Base-by-base conservation (phyloP, 768 basidiomycete species). In the Psilocybe sp. region DNA sequence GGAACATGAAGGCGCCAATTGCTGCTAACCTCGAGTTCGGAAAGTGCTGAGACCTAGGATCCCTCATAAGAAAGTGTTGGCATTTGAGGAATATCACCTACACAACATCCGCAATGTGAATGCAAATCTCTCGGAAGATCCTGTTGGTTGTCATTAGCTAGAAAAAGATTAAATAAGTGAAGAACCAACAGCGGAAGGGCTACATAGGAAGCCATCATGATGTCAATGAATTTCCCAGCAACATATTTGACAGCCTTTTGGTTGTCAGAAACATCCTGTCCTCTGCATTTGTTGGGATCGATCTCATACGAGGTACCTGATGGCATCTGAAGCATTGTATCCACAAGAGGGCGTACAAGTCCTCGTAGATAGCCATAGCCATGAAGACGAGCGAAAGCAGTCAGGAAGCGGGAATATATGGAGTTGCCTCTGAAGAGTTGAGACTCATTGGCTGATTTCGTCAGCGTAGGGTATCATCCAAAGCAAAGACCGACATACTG, bases 281-380 rank as follows among this genome's bases (percentile, higher is more conserved):
- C 78, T 0, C 66, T 63, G 1, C 79, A 68, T 67, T 74, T 81
- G 44, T 71, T 65, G 44, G 91, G 87, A 65, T 95, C 90, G 32
- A 95, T 70, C 51, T 91, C 87, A 62, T 88, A 93, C 1, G 82
- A 81, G 49, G 81, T 82, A 9, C 85, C 90, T 6, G 81, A 63
- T 2, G 92, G 89, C 67, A 89, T 78, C 5, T 79, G 72, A 5
- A 77, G 67, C 79, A 97, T 88, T 16, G 79, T 80, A 55, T 85
- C 79, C 54, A 97, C 77, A 28, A 96, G 73, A 3, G 92, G 91
- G 38, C 78, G 72, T 40, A 96, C 79, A 18, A 95, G 75, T 40
- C 77, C 81, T 15, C 93, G 80, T n/a, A 97, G 73, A 65, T 96
- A 97, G 50, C 85, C 84, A 65, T 96, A 97, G 4, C 94, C 95